These are phyloP conservation scores for Trichoderma gracile DNA, from an alignment of 2,329 filamentous ascomycete genomes.

Conservation along the genomic window DNA sequence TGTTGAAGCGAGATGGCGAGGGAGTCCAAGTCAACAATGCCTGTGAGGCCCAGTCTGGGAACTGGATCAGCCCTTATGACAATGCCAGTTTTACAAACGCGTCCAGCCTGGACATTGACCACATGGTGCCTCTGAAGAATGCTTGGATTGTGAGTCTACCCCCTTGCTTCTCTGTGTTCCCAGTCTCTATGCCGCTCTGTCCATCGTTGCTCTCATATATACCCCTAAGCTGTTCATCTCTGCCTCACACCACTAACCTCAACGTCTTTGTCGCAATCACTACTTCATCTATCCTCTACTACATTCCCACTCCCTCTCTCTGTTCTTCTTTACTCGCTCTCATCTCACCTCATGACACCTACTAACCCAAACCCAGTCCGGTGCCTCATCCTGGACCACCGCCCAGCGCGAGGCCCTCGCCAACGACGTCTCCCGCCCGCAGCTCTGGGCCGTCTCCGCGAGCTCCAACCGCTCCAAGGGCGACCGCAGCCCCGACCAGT, in stretches of 20 bases:
- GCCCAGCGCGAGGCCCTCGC: conserved; percentile 67
- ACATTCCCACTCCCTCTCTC: not conserved
- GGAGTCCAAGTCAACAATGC: conserved; percentile 58
- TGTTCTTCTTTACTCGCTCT: not conserved
- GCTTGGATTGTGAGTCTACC: conserved; percentile 66
- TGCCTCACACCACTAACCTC: not conserved
- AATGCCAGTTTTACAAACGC: conserved; percentile 68
- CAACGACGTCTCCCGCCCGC: conserved; percentile 74
- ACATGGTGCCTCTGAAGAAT: conserved; percentile 78
- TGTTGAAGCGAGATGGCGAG: conserved; percentile 72
- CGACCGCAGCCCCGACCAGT: conserved; percentile 71
- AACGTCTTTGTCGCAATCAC: not conserved
- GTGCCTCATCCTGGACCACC: conserved; percentile 71
- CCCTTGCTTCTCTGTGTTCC: not conserved
- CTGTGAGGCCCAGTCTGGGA: conserved; percentile 65
- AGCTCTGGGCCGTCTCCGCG: conserved; percentile 78
- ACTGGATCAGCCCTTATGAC: conserved; percentile 73
- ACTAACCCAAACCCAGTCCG: conserved; percentile 51
- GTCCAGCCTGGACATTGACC: conserved; percentile 77
- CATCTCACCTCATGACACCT: not conserved
- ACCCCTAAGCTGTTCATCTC: not conserved
- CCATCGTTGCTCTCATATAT: not conserved
- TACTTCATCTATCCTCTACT: too few relatives aligned
- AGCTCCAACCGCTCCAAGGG: conserved; percentile 73
- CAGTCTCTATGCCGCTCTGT: not conserved